These are phyloP conservation scores for Orbilia oligospora DNA, from an alignment of 2,329 filamentous ascomycete genomes.

Conservation along the genomic window DNA sequence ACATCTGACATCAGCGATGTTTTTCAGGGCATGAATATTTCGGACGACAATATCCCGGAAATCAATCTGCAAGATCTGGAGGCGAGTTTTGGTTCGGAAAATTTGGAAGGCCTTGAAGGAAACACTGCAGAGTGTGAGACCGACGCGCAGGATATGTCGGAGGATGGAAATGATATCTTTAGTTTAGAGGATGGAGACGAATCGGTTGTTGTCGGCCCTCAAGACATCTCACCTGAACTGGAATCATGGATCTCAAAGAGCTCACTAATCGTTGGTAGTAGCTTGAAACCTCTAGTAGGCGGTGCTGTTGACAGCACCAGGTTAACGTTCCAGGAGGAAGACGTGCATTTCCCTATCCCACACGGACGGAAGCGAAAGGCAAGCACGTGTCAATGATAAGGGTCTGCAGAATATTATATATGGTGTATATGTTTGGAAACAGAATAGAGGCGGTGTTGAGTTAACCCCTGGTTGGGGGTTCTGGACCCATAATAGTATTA, in stretches of 20 bases:
- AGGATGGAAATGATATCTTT: slow-evolving; percentile 38
- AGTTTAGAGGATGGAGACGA: slow-evolving; percentile 43
- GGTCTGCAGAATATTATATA: slow-evolving; percentile 26
- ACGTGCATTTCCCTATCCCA: slow-evolving; percentile 39
- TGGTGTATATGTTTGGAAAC: slow-evolving; percentile 50
- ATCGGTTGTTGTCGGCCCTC: slow-evolving; percentile 30
- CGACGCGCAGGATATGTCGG: slow-evolving; percentile 13
- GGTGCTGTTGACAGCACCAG: slow-evolving; percentile 24
- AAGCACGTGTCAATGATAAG: slow-evolving; percentile 55
- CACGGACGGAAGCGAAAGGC: slow-evolving; percentile 60
- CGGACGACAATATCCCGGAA: slow-evolving; percentile 11
- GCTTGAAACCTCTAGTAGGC: slow-evolving; percentile 49
- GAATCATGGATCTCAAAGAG: slow-evolving; percentile 58
- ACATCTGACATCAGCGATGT: slow-evolving; percentile 47
- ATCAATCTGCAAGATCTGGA: slow-evolving; percentile 36
- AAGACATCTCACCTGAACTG: slow-evolving; percentile 55
- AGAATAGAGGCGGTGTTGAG: slow-evolving; percentile 57
- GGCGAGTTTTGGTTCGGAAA: slow-evolving; percentile 36
- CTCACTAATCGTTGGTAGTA: slow-evolving; percentile 59
- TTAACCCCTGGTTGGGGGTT: slow-evolving; percentile 35
- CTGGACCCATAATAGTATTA: slow-evolving; percentile 40
- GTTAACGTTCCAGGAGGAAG: slow-evolving; percentile 29
- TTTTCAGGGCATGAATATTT: slow-evolving; percentile 46
- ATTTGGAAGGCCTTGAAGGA: slow-evolving; percentile 34
- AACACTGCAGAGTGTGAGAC: slow-evolving; percentile 42